Evolutionary conservation across 305 asterid genomes (phyloP), one percentile per base, ranked within the genome.

Genomic region (Fraxinus greggii): DNA sequence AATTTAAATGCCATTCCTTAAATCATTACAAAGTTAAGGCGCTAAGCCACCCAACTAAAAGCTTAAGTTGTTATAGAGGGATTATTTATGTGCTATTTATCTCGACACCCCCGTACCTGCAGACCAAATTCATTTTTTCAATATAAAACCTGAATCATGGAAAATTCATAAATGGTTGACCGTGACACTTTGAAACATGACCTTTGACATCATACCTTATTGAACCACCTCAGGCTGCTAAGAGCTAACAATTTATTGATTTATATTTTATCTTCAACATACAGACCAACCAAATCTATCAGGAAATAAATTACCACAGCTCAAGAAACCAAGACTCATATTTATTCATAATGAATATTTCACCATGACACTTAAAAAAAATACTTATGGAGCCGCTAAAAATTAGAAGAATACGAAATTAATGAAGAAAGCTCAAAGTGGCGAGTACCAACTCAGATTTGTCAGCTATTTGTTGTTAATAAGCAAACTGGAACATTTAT

Each of bases 401-500:
- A 69, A 15, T 69, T 45, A 28, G 13, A 51, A 72, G 19, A 21
- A 48, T 1, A 56, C 1, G 13, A 63, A 42, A 35, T 31, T 31
- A 45, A 45, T 67, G 10, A 72, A 75, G 83, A 38, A 72, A 73
- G 26, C 70, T 78, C 79, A 40, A 78, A 48, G 73, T 61, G 61
- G 6, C 78, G 3, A 15, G 24, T 35, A 35, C 32, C 61, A 72
- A 74, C 26, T 35, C 31, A 17, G 23, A 48, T 45, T 73, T 79
- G 82, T 72, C 56, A 12, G 80, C 33, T 51, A 35, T 78, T 48
- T 28, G 40, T 19, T 28, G 38, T 35, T 8, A 36, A 54, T 7
- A 19, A 29, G 81, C 48, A 28, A 42, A 77, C 40, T 72, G 13
- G 77, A 35, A 35, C 26, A 65, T 75, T 77, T 69, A 19, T 48